phyloP scores from a whole-genome alignment of 345 rosid genomes.

The Crucihimalaya himalaica region DNA sequence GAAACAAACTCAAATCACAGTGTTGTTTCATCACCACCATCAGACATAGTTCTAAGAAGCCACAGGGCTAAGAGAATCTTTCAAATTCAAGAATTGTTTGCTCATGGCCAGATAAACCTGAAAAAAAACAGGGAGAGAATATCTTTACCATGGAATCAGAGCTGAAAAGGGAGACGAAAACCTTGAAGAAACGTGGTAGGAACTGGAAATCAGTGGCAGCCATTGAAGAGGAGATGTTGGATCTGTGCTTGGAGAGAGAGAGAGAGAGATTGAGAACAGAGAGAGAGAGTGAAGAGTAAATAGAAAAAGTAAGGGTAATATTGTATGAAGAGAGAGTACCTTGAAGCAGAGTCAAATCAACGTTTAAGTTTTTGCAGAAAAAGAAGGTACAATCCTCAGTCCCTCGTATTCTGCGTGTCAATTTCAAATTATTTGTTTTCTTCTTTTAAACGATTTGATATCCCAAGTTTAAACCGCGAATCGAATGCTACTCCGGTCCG shows the following conservation, averaged over 20 bases:
- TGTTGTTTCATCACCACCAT: not conserved
- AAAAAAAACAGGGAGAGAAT: not conserved
- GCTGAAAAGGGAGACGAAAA: conserved; percentile 7
- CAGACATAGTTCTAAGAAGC: not conserved
- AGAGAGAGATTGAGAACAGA: not conserved
- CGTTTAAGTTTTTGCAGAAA: not conserved
- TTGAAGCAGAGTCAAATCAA: not conserved
- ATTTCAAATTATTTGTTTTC: not conserved
- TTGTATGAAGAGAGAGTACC: not conserved
- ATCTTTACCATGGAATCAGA: conserved; percentile 4
- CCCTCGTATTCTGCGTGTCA: not conserved
- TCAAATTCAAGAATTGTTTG: not conserved
- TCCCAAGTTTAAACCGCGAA: not conserved
- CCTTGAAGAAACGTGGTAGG: not conserved
- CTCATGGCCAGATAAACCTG: not conserved
- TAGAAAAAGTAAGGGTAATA: not conserved
- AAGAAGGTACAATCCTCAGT: not conserved
- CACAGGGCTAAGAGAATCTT: not conserved
- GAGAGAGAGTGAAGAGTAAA: not conserved
- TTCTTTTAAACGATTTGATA: not conserved
- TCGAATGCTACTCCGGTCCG: not conserved
- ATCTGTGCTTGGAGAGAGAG: not conserved
- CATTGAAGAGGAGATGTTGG: conserved; percentile 15
- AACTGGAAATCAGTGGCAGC: not conserved
- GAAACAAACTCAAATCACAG: not conserved